Conservation (phyloP, 345 rosid genomes). For the Carallia pectinifolia region DNA sequence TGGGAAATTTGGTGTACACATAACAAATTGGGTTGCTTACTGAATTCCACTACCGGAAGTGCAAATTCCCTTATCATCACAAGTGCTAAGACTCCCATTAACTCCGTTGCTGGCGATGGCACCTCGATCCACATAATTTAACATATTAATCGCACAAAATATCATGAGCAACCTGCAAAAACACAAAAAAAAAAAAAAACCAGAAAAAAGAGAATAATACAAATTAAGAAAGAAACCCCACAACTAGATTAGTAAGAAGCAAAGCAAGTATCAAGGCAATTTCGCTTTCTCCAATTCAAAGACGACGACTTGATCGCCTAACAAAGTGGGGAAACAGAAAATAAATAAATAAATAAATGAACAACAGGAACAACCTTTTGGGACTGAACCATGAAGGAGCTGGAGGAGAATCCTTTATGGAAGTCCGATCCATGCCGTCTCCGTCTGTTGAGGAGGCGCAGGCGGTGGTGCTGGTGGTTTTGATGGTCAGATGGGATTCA, state of each 20-base stretch:
- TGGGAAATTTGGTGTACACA: neutral
- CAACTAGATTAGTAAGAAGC: neutral
- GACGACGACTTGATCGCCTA: neutral
- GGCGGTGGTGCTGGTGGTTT: neutral
- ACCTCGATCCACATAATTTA: constrained; percentile 28
- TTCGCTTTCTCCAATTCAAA: neutral
- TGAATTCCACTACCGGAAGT: constrained; percentile 27
- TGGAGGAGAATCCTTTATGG: constrained; percentile 12
- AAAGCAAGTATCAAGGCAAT: neutral
- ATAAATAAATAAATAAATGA: neutral
- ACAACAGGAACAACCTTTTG: constrained; percentile 31
- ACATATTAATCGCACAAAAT: constrained; percentile 25
- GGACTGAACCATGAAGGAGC: constrained; percentile 61
- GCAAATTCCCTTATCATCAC: constrained; percentile 28
- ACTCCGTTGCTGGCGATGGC: constrained; percentile 32
- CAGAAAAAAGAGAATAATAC: neutral
- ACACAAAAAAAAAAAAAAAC: neutral
- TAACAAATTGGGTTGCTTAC: constrained; percentile 1
- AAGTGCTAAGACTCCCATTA: constrained; percentile 22
- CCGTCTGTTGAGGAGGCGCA: neutral
- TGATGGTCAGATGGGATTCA: too few species aligned
- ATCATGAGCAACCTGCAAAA: constrained; percentile 20
- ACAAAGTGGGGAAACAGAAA: too few species aligned
- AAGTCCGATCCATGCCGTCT: constrained; percentile 27
- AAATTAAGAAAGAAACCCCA: neutral